Percentiles rank a stretch among this genome's conserved stretches.
These are phyloP conservation scores for Chrysanthemum lavandulifolium DNA, from an alignment of 129 eudicot species.

Conservation along the genomic window DNA sequence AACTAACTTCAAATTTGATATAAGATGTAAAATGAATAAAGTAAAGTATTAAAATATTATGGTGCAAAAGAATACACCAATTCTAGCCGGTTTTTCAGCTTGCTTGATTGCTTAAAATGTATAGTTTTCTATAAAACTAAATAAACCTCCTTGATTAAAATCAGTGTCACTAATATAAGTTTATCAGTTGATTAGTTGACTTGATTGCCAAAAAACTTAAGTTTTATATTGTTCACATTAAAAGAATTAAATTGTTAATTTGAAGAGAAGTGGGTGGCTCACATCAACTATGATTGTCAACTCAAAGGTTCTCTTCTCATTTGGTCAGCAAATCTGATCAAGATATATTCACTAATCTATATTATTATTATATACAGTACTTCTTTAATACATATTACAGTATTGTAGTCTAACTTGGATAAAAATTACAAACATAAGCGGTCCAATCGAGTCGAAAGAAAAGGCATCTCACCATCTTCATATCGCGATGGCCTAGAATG, in stretches of 20 bases:
- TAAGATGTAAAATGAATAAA: too few relatives aligned
- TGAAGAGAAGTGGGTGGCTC: not conserved
- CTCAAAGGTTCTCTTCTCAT: not conserved
- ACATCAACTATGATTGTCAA: constrained; percentile 16
- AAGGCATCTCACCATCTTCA: too few relatives aligned
- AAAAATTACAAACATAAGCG: not conserved
- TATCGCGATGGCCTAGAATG: too few relatives aligned
- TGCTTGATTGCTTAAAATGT: too few relatives aligned
- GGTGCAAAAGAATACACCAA: too few relatives aligned
- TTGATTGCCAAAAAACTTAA: not conserved
- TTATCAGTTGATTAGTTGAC: constrained; percentile 1
- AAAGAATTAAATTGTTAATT: too few relatives aligned
- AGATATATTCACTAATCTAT: not conserved
- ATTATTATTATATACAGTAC: not conserved
- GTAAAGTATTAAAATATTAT: not conserved
- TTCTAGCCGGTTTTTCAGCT: too few relatives aligned
- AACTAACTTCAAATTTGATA: too few relatives aligned
- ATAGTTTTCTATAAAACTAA: not conserved
- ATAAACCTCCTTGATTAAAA: not conserved
- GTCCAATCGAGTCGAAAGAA: not conserved
- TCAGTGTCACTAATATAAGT: not conserved
- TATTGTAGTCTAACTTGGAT: not conserved
- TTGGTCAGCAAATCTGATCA: constrained; percentile 10
- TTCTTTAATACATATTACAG: not conserved
- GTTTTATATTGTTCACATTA: too few relatives aligned